Evolutionary conservation across 345 rosid species (phyloP).

Genomic region (Theobroma cacao): DNA sequence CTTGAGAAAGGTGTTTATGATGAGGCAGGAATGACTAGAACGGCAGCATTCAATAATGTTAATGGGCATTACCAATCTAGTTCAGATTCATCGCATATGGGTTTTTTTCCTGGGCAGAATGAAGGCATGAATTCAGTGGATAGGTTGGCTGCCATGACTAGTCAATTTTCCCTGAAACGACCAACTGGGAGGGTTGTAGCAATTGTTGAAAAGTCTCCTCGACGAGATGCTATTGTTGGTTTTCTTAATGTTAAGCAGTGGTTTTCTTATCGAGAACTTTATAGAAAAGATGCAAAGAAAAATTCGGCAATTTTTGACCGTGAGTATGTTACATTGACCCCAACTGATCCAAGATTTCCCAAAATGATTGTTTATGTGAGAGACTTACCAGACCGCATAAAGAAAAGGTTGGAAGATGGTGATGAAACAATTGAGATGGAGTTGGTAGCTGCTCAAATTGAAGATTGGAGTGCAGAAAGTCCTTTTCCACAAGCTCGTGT

Average conservation of each 20-base stretch:
- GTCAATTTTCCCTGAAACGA: slow-evolving; percentile 57
- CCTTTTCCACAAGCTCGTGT: slow-evolving; percentile 54
- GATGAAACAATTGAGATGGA: slow-evolving; percentile 67
- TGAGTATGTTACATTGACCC: slow-evolving; percentile 52
- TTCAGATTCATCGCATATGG: slow-evolving; percentile 25
- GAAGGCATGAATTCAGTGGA: slow-evolving; percentile 40
- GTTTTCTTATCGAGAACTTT: slow-evolving; percentile 40
- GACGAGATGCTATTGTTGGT: slow-evolving; percentile 65
- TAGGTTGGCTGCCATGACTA: slow-evolving; percentile 51
- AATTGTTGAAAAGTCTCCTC: slow-evolving; percentile 57
- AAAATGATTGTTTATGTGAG: slow-evolving; percentile 55
- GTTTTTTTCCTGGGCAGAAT: slow-evolving; percentile 25
- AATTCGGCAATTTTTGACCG: slow-evolving; percentile 32
- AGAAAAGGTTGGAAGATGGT: slow-evolving; percentile 57
- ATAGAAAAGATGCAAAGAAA: slow-evolving; percentile 32
- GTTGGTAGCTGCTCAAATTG: slow-evolving; percentile 70
- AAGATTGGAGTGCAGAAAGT: slow-evolving; percentile 67
- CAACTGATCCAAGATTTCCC: slow-evolving; percentile 71
- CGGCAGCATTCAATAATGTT: slow-evolving; percentile 11
- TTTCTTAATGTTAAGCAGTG: slow-evolving; percentile 70
- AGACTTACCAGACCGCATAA: slow-evolving; percentile 58
- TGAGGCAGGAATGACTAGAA: slow-evolving; percentile 18
- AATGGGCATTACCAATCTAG: slow-evolving; percentile 29
- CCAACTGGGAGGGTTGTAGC: slow-evolving; percentile 88
- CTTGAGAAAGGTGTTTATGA: slow-evolving; percentile 23